Evolutionary conservation across 1,139 yeast species (phyloP).

Genomic region (Lizanozyma gosingica): DNA sequence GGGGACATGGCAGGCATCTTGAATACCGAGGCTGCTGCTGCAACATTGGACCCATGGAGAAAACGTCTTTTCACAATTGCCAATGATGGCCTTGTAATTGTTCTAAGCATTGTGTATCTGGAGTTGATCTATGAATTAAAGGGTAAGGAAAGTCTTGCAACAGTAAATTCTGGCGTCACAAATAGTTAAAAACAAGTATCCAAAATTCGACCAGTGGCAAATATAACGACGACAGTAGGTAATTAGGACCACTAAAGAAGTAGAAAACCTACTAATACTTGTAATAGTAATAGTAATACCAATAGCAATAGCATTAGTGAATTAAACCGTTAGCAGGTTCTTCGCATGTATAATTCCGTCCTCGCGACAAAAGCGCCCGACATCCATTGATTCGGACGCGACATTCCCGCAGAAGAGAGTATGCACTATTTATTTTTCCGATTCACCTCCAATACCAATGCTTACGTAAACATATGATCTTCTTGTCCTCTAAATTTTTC

Average conservation of each 20-base stretch:
- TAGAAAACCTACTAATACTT: too few species aligned
- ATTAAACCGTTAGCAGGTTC: not conserved
- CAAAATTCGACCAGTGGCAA: too few species aligned
- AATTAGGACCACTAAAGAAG: too few species aligned
- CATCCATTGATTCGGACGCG: slow-evolving; percentile 5
- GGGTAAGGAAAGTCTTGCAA: slow-evolving; percentile 1
- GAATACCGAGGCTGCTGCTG: slow-evolving; percentile 49
- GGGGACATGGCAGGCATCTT: slow-evolving; percentile 99
- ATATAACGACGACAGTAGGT: too few species aligned
- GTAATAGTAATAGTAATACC: too few species aligned
- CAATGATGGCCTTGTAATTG: slow-evolving; percentile 6
- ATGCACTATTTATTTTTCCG: not conserved
- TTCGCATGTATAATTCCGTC: slow-evolving; percentile 4
- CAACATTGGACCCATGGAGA: slow-evolving; percentile 13
- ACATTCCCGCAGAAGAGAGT: slow-evolving; percentile 5
- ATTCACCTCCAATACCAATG: not conserved
- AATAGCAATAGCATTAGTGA: not conserved
- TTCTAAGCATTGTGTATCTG: slow-evolving; percentile 11
- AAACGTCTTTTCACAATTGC: slow-evolving; percentile 7
- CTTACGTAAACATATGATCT: not conserved
- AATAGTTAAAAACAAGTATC: too few species aligned
- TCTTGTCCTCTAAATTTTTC: too few species aligned
- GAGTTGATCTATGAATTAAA: slow-evolving; percentile 1
- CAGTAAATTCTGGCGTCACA: too few species aligned
- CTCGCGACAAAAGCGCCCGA: slow-evolving; percentile 2